Base-by-base conservation (phyloP, 306 rosid species). In the Mimosa bimucronata region DNA sequence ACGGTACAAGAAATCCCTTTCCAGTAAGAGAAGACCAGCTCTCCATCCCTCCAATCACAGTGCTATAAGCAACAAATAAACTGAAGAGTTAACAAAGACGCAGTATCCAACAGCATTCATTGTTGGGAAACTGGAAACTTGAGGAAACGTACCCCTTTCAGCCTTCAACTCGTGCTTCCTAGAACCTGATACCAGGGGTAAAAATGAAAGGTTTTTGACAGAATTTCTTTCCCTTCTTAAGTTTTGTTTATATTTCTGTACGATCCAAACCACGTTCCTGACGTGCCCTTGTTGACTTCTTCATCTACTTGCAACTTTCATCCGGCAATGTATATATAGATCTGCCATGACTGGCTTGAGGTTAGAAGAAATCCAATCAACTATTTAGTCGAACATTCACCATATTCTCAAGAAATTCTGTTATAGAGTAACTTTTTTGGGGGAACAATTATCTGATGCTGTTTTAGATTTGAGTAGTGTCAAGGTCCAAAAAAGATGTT, bases 291-390 rank as follows among this genome's bases (percentile, higher is more conserved):
- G 52, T 53, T 25, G n/a, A 41, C 64, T 48, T 38, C 64, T 48
- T 38, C 78, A 55, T 53, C 30, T 65, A 4, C 76, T 80, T 44
- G 66, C 73, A 76, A 72, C 79, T 46, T 68, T 66, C 71, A 48
- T 81, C 67, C 55, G 52, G 70, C 80, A 66, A 66, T 84, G 87
- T 84, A 77, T 34, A 81, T 73, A 80, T 64, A 42, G 50, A 84
- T 45, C 26, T 71, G 46, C 19, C 67, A 37, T 80, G 73, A 73
- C 67, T 57, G 74, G 41, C 71, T 71, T 72, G 64, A 73, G 73
- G 15, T 30, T 44, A 72, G 66, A 52, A 55, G 75, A 73, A 42
- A 37, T 74, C 2, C 6, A 23, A 69, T 74, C 16, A 12, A 42
- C 50, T 44, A 41, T 68, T 14, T 44, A 45, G 9, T 42, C 30